These are phyloP conservation scores for Hemerocallis citrina DNA, from an alignment of 106 monocot species.

Conservation along the genomic window DNA sequence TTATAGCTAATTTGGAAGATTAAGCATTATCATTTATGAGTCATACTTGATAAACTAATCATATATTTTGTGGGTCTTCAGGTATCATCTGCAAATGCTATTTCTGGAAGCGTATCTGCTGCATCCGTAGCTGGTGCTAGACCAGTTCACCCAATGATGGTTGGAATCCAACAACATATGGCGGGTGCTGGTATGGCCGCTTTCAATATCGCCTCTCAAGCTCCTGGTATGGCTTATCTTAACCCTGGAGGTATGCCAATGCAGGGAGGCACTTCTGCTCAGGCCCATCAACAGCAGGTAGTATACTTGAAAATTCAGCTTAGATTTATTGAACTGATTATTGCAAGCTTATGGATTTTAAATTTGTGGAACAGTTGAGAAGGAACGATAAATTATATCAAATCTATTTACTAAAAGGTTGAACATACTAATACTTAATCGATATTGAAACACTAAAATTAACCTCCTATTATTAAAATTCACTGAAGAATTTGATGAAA, in stretches of 20 bases:
- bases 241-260: conserved; percentile 66
- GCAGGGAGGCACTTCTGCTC: conserved; percentile 53
- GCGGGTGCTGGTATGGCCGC: conserved; percentile 37
- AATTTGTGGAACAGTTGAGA: conserved; percentile 44
- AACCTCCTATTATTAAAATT: no score
- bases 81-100: conserved; percentile 52
- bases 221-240: conserved; percentile 44
- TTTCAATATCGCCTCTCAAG: conserved; percentile 67
- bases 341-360: conserved; percentile 2
- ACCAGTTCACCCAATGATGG: conserved; percentile 57
- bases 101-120: conserved; percentile 31
- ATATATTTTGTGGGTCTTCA: conserved; percentile 7
- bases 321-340: no score
- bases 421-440: no score
- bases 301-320: background rate
- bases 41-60: no score
- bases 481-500: no score
- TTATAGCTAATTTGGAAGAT: no score
- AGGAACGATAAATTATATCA: no score
- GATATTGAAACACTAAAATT: no score
- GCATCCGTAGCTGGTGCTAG: conserved; percentile 38
- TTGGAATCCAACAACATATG: conserved; percentile 68
- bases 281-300: conserved; percentile 76
- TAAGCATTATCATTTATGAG: no score
- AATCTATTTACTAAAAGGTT: no score